Evolutionary conservation across 768 basidiomycete genomes (phyloP), one percentile per base, ranked within the genome.

Genomic region (Candolleomyces eurysporus): DNA sequence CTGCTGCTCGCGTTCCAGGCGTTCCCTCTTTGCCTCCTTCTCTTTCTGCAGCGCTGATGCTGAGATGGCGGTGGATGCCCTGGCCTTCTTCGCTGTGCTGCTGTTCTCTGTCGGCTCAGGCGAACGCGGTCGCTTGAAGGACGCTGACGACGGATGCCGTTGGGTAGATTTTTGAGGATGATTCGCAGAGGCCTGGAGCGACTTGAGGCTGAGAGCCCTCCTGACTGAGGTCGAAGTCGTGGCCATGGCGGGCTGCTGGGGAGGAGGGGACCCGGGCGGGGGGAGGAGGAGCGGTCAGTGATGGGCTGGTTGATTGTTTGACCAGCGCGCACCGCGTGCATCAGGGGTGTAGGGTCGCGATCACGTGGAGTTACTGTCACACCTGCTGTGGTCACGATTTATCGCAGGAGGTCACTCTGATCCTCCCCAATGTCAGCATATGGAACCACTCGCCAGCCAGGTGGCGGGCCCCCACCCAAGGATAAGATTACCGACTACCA

Each of bases 371-470:
- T 65, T 46, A 65, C 52, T 31, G 52, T 54, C 63, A 66, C 64
- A 0, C 7, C 57, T 42, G 58, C 60, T 67, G 65, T 54, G 58
- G 59, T 39, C 51, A 45, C 43, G 54, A 45, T 22, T 54, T 55
- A 51, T 50, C 59, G 53, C 39, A 58, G 48, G 26, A 16, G 36
- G 46, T 17, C 52, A 13, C 21, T 17, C 52, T 39, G 26, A 2
- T 54, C 30, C 30, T 61, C 42, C 43, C 26, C 57, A 30, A 85
- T 85, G 83, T 83, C 82, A 40, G 74, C 76, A 60, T 84, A 80
- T 74, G 82, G 81, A 56, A 79, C 83, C 50, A 78, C 79, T 61
- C 78, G 84, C 61, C 83, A 81, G 66, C 78, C 79, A 61, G 73
- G 75, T 54, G 68, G 72, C 43, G 67, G 71, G 13, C 60, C 73